phyloP scores from a whole-genome alignment of 2,329 filamentous ascomycete genomes.

The Raffaelea ambrosiae region DNA sequence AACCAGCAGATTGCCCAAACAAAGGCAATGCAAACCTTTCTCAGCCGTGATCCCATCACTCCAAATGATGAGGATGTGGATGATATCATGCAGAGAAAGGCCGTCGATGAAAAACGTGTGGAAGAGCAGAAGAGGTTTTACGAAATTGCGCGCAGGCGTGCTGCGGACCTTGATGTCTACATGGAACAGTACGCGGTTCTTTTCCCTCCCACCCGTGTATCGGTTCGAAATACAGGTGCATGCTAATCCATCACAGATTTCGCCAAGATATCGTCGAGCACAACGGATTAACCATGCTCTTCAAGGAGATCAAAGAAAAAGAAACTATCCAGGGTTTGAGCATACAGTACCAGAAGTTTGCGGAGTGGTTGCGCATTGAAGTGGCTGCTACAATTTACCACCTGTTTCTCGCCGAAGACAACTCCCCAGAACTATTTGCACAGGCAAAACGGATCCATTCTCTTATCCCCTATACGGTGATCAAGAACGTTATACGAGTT shows the following conservation, averaged over 20 bases:
- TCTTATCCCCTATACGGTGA: conserved; percentile 79
- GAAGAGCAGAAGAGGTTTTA: conserved; percentile 94
- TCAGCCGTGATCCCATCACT: conserved; percentile 63
- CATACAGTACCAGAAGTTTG: conserved; percentile 95
- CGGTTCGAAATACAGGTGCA: too few relatives aligned
- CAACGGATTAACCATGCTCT: conserved; percentile 85
- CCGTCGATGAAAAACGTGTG: conserved; percentile 77
- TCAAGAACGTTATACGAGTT: conserved; percentile 96
- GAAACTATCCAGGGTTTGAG: conserved; percentile 79
- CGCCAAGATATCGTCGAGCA: conserved; percentile 58
- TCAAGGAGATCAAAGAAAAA: conserved; percentile 88
- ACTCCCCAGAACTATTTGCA: conserved; percentile 91
- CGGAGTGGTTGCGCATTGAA: conserved; percentile 96
- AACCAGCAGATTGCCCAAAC: conserved; percentile 79
- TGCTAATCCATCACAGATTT: conserved; percentile 35
- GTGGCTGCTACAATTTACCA: conserved; percentile 95
- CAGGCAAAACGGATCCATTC: conserved; percentile 93
- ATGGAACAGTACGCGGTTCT: conserved; percentile 77
- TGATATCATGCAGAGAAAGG: conserved; percentile 72
- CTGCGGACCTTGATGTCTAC: conserved; percentile 89
- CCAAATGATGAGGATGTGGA: conserved; percentile 74
- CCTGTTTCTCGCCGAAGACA: conserved; percentile 94
- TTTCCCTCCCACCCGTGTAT: too few relatives aligned
- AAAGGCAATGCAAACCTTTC: conserved; percentile 74
- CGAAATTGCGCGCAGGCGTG: conserved; percentile 84